Percentiles rank a stretch among this genome's conserved stretches.
These are phyloP conservation scores for Penicillium sp. DNA, from an alignment of 2,329 filamentous ascomycete species.

Conservation along the genomic window DNA sequence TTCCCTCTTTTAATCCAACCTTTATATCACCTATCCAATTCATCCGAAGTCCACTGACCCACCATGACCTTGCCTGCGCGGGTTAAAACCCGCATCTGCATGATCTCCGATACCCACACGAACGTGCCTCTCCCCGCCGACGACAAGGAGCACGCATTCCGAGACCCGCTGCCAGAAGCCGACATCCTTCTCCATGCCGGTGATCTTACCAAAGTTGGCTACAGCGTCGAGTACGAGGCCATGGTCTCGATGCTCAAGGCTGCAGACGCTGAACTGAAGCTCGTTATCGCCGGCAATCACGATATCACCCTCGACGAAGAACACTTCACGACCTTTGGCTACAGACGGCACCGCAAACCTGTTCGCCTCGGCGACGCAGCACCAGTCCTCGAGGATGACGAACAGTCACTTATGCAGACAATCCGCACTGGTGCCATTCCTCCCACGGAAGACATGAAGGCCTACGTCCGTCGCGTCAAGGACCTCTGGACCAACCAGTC, in stretches of 20 bases:
- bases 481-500: slow-evolving; percentile 49
- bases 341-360: slow-evolving; percentile 27
- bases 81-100: slow-evolving; percentile 43
- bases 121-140: slow-evolving; percentile 22
- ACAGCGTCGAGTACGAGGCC: slow-evolving; percentile 47
- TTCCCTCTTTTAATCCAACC: background rate
- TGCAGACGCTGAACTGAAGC: slow-evolving; percentile 56
- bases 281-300: slow-evolving; percentile 65
- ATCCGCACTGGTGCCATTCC: slow-evolving; percentile 5
- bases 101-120: slow-evolving; percentile 47
- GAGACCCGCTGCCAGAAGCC: slow-evolving; percentile 48
- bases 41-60: background rate
- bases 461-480: slow-evolving; percentile 32
- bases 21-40: background rate
- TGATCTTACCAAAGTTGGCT: slow-evolving; percentile 57
- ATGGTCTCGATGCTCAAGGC: slow-evolving; percentile 49
- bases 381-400: slow-evolving; percentile 14
- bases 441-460: slow-evolving; percentile 2
- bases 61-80: slow-evolving; percentile 12
- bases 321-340: slow-evolving; percentile 43
- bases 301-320: slow-evolving; percentile 57
- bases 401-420: background rate
- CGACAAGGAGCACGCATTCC: slow-evolving; percentile 30
- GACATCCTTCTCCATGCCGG: slow-evolving; percentile 60
- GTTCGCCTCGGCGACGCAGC: slow-evolving; percentile 19